phyloP scores from a whole-genome alignment of 2,329 filamentous ascomycete genomes.

The Beauveria sp. region DNA sequence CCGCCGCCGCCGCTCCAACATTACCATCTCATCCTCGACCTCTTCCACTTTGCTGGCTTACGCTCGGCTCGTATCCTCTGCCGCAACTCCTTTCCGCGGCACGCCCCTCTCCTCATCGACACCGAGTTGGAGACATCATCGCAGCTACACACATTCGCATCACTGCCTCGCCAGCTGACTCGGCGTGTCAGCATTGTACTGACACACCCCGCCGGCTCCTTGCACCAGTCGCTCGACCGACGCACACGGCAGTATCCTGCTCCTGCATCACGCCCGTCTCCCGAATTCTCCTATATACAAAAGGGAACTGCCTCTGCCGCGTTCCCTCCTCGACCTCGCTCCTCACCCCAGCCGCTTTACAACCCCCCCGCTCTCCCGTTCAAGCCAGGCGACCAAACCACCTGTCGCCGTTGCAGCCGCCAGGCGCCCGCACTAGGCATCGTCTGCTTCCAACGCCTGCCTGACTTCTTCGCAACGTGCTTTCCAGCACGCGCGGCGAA shows the following conservation, averaged over 20 bases:
- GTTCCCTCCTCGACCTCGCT: not conserved
- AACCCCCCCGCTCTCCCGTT: not conserved
- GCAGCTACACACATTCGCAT: not conserved
- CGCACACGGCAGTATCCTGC: not conserved
- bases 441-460: not conserved
- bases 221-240: slow-evolving; percentile 1
- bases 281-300: not conserved
- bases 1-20: not conserved
- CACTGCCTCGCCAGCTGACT: not conserved
- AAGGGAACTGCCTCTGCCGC: not conserved
- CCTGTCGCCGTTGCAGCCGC: not conserved
- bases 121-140: not conserved
- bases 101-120: not conserved
- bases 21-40: slow-evolving; percentile 9
- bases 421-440: not conserved
- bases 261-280: not conserved
- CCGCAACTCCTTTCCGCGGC: not conserved
- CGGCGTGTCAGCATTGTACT: not conserved
- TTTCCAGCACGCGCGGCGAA: slow-evolving; percentile 21
- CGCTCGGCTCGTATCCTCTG: not conserved
- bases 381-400: not conserved
- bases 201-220: slow-evolving; percentile 1
- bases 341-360: not conserved
- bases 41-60: not conserved
- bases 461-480: slow-evolving; percentile 6